phyloP scores from a whole-genome alignment of 495 filamentous ascomycete genomes.

The Annulohypoxylon moriforme region DNA sequence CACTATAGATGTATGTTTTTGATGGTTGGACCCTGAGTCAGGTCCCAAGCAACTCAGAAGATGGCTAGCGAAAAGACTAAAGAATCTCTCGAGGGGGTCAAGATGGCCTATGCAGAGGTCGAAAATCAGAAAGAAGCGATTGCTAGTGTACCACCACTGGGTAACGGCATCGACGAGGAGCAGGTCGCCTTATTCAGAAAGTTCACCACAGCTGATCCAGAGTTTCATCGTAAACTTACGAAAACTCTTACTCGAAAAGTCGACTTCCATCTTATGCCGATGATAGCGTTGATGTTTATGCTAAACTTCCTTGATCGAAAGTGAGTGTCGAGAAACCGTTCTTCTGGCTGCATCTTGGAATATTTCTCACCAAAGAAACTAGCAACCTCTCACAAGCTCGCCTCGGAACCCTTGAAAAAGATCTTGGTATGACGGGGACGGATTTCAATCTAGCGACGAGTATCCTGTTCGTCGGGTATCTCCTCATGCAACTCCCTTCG shows the following conservation, averaged over 20 bases:
- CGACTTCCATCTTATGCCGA: conserved; percentile 56
- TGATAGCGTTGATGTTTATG: conserved; percentile 57
- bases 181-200: conserved; percentile 34
- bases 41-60: background rate
- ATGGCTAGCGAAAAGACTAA: conserved; percentile 25
- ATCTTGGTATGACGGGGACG: conserved; percentile 58
- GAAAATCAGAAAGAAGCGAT: conserved; percentile 29
- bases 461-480: conserved; percentile 68
- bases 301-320: conserved; percentile 60
- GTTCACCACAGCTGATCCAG: conserved; percentile 43
- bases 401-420: conserved; percentile 58
- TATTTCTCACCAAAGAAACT: conserved; percentile 8
- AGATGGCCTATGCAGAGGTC: conserved; percentile 24
- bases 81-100: conserved; percentile 19
- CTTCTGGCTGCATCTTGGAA: background rate
- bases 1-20: background rate
- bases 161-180: conserved; percentile 37
- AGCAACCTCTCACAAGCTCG: conserved; percentile 58
- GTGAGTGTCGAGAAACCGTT: conserved; percentile 32
- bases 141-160: conserved; percentile 9
- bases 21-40: background rate
- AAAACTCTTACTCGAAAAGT: conserved; percentile 53
- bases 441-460: conserved; percentile 67
- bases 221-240: conserved; percentile 41
- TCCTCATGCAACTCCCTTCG: conserved; percentile 67